These are phyloP conservation scores for Arxiozyma slooffiae DNA, from an alignment of 1,139 yeast genomes.

Conservation along the genomic window DNA sequence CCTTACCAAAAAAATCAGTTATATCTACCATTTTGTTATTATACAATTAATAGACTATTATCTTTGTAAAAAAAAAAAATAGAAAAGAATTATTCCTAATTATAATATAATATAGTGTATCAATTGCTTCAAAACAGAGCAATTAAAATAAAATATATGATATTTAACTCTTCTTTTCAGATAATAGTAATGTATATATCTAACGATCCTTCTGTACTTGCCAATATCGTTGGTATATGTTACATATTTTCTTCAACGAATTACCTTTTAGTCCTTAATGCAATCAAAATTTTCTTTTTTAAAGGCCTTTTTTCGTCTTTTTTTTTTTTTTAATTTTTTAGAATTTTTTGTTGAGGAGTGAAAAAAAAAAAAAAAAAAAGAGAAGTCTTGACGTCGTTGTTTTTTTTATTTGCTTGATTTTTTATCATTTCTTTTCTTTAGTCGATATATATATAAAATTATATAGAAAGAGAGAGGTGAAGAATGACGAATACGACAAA, in stretches of 20 bases:
- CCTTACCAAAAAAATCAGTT: conserved; percentile 32
- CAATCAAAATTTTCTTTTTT: not conserved
- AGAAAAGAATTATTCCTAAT: too few species aligned
- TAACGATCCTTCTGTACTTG: not conserved
- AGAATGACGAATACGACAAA: not conserved
- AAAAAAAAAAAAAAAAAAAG: not conserved
- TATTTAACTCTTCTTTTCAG: not conserved
- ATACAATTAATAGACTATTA: not conserved
- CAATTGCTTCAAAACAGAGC: not conserved
- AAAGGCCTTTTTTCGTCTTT: not conserved
- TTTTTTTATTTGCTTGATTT: too few species aligned
- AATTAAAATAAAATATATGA: too few species aligned
- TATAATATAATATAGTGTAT: not conserved
- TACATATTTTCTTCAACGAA: too few species aligned
- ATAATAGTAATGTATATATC: too few species aligned
- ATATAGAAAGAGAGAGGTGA: too few species aligned
- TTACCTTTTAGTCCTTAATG: not conserved
- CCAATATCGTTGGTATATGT: too few species aligned
- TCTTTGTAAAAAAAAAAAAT: too few species aligned
- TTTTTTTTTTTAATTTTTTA: too few species aligned
- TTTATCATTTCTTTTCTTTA: too few species aligned
- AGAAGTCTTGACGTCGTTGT: not conserved
- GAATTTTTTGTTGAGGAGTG: too few species aligned
- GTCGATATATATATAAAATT: too few species aligned
- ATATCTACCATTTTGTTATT: conserved; percentile 35